Evolutionary conservation across 139 green algal genomes (phyloP).

Genomic region (Diplosphaera chodatii): DNA sequence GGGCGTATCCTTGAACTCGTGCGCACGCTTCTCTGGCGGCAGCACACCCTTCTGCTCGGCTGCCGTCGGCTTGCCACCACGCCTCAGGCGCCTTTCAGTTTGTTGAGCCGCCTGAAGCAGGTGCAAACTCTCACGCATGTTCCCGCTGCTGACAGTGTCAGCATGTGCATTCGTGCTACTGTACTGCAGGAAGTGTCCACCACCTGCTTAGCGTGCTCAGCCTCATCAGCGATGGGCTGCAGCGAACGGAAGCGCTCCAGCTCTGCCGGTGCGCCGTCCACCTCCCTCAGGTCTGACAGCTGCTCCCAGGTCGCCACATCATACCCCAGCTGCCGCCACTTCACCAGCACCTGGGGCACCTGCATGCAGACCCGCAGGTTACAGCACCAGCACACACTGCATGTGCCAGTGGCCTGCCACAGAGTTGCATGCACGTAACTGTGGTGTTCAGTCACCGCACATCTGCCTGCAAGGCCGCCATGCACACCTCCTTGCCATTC

Average conservation of each 20-base stretch:
- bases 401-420: neutral
- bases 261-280: slow-evolving; percentile 12
- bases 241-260: slow-evolving; percentile 20
- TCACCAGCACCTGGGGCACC: slow-evolving; percentile 46
- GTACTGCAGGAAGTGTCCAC: no score
- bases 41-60: no score
- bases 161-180: no score
- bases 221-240: neutral
- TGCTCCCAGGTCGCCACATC: slow-evolving; percentile 41
- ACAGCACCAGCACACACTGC: no score
- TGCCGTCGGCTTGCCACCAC: no score
- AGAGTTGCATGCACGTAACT: neutral
- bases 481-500: neutral
- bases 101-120: no score
- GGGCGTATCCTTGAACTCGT: slow-evolving; percentile 34
- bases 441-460: no score
- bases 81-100: no score
- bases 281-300: neutral
- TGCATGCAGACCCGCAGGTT: neutral
- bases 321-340: slow-evolving; percentile 48
- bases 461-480: no score
- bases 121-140: no score
- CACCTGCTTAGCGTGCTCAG: neutral
- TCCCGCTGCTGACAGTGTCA: no score
- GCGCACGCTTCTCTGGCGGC: neutral